Evolutionary conservation across 441 rosid genomes (phyloP), one percentile per base, ranked within the genome.

Genomic region (Manihot esculenta): DNA sequence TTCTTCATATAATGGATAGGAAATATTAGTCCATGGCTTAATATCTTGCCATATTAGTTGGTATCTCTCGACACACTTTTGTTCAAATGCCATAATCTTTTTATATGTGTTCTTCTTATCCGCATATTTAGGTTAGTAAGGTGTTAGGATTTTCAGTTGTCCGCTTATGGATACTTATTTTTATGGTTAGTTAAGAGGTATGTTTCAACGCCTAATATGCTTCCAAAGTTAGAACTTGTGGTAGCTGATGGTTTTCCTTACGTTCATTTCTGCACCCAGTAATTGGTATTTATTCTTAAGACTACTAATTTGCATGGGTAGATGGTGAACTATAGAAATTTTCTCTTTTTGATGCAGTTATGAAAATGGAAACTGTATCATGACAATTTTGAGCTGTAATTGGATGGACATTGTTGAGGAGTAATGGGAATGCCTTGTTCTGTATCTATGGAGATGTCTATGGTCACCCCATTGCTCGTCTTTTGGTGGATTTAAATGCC

Each of bases 261-360:
- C 5, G 41, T 35, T 35, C 41, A 35, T 35, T 35, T 35, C 41
- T 35, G 41, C 41, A 35, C n/a, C 67, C 45, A 27, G 49, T 9
- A 35, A 21, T 24, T 21, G 15, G 17, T 65, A 11, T 23, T 66
- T 53, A 14, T 66, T 59, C 8, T 42, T 27, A 24, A 64, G 5
- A 7, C n/a, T 35, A 6, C 64, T 24, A 42, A 57, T 35, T 17
- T 30, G 45, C 30, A 1, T 64, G 15, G n/a, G 7, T 15, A 12
- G 30, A 7, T 30, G 6, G 38, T 10, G 7, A n/a, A 53, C 35
- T 47, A 23, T 38, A 42, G 33, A 50, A 61, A 18, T 23, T 21
- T 20, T 20, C n/a, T 47, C 47, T 51, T 21, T 69, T 20, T 44
- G 38, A 47, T 69, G 45, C 68, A 63, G 72, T 68, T 66, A 42